Percentiles rank a stretch among this genome's conserved stretches.
Evolutionary conservation across 495 filamentous ascomycete genomes (phyloP).

Genomic region (Ramalina intermedia): DNA sequence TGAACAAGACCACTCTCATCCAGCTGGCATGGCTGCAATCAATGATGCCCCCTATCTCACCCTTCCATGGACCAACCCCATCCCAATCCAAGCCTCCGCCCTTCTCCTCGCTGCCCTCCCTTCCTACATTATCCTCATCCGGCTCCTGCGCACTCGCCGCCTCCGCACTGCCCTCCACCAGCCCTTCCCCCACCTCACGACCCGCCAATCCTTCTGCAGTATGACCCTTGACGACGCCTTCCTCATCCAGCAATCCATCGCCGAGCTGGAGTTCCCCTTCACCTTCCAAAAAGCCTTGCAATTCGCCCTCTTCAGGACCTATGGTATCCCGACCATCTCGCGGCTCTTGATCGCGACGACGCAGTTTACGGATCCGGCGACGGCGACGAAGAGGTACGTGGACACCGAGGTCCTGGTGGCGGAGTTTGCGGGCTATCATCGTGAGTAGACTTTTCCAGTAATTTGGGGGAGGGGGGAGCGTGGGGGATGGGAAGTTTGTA

Average conservation of each 20-base stretch:
- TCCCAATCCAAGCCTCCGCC: not conserved
- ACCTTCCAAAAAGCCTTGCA: slow-evolving; percentile 40
- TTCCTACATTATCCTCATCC: slow-evolving; percentile 22
- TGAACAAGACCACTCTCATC: too few relatives aligned
- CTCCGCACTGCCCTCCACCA: slow-evolving; percentile 29
- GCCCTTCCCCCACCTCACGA: slow-evolving; percentile 30
- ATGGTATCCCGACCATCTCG: slow-evolving; percentile 51
- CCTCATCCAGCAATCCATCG: slow-evolving; percentile 34
- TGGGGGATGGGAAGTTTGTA: too few relatives aligned
- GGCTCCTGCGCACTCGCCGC: slow-evolving; percentile 34
- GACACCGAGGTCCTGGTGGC: slow-evolving; percentile 46
- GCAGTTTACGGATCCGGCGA: slow-evolving; percentile 38
- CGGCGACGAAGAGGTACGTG: slow-evolving; percentile 45
- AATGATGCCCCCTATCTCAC: not conserved
- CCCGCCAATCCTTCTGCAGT: slow-evolving; percentile 36
- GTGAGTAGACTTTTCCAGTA: too few relatives aligned
- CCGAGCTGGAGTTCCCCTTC: slow-evolving; percentile 42
- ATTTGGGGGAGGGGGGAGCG: too few relatives aligned
- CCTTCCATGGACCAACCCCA: not conserved
- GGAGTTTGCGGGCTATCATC: slow-evolving; percentile 32
- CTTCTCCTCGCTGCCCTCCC: slow-evolving; percentile 6
- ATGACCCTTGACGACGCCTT: slow-evolving; percentile 52
- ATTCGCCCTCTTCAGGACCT: slow-evolving; percentile 57
- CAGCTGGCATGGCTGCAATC: not conserved
- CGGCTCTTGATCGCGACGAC: slow-evolving; percentile 40